Evolutionary conservation across 805 yeast genomes (phyloP).

Genomic region (Myxozyma melibiosi): DNA sequence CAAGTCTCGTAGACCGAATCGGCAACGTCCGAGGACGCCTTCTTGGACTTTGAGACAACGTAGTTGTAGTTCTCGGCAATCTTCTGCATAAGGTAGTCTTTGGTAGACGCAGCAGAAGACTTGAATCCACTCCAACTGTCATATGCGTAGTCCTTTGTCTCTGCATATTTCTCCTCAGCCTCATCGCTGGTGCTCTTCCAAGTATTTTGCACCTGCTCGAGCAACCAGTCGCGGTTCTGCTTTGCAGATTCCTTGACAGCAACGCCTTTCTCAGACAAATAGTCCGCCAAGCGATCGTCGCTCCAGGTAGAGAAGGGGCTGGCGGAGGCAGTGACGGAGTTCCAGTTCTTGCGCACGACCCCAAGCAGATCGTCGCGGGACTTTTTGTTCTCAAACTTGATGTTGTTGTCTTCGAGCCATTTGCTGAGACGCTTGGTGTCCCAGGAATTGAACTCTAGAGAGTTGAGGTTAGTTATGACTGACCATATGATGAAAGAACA

Average conservation of each 20-base stretch:
- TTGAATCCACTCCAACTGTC: slow-evolving; percentile 28
- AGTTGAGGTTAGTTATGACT: neutral
- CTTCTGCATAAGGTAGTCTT: slow-evolving; percentile 17
- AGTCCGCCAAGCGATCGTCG: slow-evolving; percentile 18
- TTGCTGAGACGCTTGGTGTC: slow-evolving; percentile 22
- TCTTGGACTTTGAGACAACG: slow-evolving; percentile 14
- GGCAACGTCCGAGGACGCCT: slow-evolving; percentile 1
- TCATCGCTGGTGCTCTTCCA: slow-evolving; percentile 16
- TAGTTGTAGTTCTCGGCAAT: slow-evolving; percentile 28
- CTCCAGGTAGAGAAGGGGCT: slow-evolving; percentile 23
- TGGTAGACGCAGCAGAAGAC: slow-evolving; percentile 15
- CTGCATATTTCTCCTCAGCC: slow-evolving; percentile 9
- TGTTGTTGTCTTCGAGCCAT: slow-evolving; percentile 27
- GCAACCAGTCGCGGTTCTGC: slow-evolving; percentile 28
- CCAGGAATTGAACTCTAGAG: slow-evolving; percentile 43
- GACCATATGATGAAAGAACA: neutral
- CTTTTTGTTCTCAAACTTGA: slow-evolving; percentile 4
- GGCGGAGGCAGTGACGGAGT: slow-evolving; percentile 15
- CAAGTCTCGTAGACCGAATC: slow-evolving; percentile 36
- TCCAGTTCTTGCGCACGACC: slow-evolving; percentile 30
- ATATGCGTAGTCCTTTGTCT: slow-evolving; percentile 24
- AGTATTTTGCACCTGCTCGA: slow-evolving; percentile 9
- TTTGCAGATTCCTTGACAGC: slow-evolving; percentile 12
- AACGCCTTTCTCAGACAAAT: slow-evolving; percentile 19
- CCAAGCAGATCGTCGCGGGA: slow-evolving; percentile 31